Conservation (phyloP, 2,329 filamentous ascomycete genomes). For the Monosporascus cannonballus region DNA sequence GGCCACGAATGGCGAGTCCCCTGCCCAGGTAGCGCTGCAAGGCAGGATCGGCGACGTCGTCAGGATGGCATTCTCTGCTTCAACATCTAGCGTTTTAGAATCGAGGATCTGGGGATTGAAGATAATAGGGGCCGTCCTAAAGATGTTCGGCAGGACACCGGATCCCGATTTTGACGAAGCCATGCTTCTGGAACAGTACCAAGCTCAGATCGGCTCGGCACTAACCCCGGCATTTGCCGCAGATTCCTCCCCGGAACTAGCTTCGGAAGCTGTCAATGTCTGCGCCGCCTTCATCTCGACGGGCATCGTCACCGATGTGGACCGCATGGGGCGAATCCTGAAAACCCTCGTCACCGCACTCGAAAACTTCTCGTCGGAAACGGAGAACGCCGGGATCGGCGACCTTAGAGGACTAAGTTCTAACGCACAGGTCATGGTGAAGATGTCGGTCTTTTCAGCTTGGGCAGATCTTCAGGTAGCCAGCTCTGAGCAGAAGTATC, state of each 20-base stretch:
- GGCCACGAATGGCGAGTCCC: slow-evolving; percentile 69
- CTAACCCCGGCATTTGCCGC: slow-evolving; percentile 92
- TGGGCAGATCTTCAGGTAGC: slow-evolving; percentile 97
- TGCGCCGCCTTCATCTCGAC: slow-evolving; percentile 98
- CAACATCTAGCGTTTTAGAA: slow-evolving; percentile 86
- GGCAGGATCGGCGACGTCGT: slow-evolving; percentile 85
- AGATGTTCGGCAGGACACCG: slow-evolving; percentile 91
- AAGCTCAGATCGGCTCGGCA: slow-evolving; percentile 95
- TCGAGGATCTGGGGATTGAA: slow-evolving; percentile 86
- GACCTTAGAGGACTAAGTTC: slow-evolving; percentile 89
- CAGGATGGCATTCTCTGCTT: slow-evolving; percentile 94
- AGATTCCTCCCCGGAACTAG: slow-evolving; percentile 92
- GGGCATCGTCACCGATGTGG: slow-evolving; percentile 93
- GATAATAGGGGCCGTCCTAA: slow-evolving; percentile 88
- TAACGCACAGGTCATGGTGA: slow-evolving; percentile 97
- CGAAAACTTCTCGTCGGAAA: slow-evolving; percentile 82
- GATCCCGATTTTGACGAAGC: slow-evolving; percentile 98
- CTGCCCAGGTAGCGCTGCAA: slow-evolving; percentile 73
- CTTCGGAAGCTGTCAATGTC: slow-evolving; percentile 92
- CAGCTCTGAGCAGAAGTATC: slow-evolving; percentile 83
- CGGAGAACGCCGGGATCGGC: slow-evolving; percentile 79
- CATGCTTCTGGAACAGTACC: slow-evolving; percentile 93
- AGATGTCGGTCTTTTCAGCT: slow-evolving; percentile 92
- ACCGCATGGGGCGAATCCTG: slow-evolving; percentile 96
- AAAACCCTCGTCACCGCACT: slow-evolving; percentile 87